Evolutionary conservation across 805 yeast genomes (phyloP), one percentile per base, ranked within the genome.

Genomic region (Soucietia sequanensis): DNA sequence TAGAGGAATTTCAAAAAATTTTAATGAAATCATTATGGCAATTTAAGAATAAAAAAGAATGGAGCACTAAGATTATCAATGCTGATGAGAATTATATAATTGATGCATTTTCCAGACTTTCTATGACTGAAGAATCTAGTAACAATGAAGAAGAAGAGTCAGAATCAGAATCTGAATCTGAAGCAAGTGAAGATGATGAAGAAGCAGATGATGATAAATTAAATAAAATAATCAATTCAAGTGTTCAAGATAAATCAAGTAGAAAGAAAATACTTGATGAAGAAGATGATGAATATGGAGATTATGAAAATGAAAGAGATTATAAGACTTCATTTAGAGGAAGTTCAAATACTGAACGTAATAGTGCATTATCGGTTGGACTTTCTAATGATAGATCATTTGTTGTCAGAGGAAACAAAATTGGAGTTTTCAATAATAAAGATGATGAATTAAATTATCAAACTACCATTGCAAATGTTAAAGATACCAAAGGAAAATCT

Each of bases 391-490:
- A 85, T 48, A 70, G 93, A 23, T 75, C 95, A 1, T 89, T 75
- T 54, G 90, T 89, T 20, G 80, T 84, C 0, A 77, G 95, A 46
- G 95, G 89, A 11, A 66, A 85, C 54, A 78, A 77, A 44, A 65
- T 89, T 37, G 96, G 96, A 22, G 89, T 89, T 4, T 87, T 88
- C 62, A 81, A 72, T 48, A 73, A 80, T 13, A 73, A 71, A 23
- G 75, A 70, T 26, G 67, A 65, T 25, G 66, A 58, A 2, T 58
- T 88, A 31, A 75, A 78, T 38, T 87, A 75, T 49, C 62, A 75
- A 14, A 78, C 95, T 4, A 76, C 95, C 0, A 84, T 89, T 39
- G 75, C 75, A 27, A 72, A 79, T 42, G 54, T 89, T 21, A 54
- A 72, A 18, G 68, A 72, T 17, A 60, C 77, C 9, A 52, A 68